A percentile compares a stretch with the other conserved stretches of the same genome.
phyloP scores from a whole-genome alignment of 2,329 filamentous ascomycete genomes.

The Hymenoscyphus fructigenus region DNA sequence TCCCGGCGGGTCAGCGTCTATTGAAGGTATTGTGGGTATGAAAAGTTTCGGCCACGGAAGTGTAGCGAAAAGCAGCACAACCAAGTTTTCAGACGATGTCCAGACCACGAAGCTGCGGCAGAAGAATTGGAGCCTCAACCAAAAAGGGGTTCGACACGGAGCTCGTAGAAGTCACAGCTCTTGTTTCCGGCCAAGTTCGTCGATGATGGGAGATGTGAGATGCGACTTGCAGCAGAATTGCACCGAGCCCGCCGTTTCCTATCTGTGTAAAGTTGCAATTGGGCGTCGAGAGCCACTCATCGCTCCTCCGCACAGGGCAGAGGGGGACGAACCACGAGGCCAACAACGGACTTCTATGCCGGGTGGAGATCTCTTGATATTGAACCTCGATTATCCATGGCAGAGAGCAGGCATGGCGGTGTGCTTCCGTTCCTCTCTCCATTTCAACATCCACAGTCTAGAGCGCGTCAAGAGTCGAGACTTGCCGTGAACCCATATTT shows the following conservation, averaged over 20 bases:
- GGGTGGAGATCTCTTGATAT: not conserved
- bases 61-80: not conserved
- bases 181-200: not conserved
- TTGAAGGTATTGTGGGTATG: not conserved
- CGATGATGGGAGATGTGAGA: not conserved
- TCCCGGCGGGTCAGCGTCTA: not conserved
- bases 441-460: not conserved
- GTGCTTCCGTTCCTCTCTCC: not conserved
- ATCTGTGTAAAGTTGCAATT: conserved; percentile 1
- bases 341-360: not conserved
- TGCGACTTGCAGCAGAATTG: conserved; percentile 1
- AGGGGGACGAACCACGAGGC: not conserved
- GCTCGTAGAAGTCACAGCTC: not conserved
- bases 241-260: conserved; percentile 3
- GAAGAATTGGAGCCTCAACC: not conserved
- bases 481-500: not conserved
- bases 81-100: not conserved
- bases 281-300: not conserved
- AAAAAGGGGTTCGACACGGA: not conserved
- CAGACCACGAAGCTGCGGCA: not conserved
- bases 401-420: not conserved
- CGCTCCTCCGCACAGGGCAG: not conserved
- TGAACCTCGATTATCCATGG: not conserved
- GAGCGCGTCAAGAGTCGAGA: conserved; percentile 2
- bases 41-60: not conserved